A percentile compares a stretch with the other conserved stretches of the same genome.
phyloP scores from a whole-genome alignment of 2,329 filamentous ascomycete genomes.

The Ascochyta viciae-villosae region DNA sequence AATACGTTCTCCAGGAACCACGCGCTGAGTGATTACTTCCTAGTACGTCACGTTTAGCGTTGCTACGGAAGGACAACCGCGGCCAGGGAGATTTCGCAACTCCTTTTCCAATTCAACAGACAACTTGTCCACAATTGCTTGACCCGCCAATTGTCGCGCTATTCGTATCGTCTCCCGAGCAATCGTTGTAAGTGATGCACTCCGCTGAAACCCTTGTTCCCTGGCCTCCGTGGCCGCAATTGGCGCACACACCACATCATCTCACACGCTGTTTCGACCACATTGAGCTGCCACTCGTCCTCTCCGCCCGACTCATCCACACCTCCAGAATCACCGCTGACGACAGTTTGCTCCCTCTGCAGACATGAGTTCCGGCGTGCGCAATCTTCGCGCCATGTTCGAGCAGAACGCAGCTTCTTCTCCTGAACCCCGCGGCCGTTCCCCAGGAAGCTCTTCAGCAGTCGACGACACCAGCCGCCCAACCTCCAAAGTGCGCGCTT shows the following conservation, averaged over 20 bases:
- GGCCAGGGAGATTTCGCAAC: constrained; percentile 5
- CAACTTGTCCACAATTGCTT: constrained; percentile 11
- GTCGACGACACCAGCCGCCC: constrained; percentile 44
- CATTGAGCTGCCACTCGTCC: constrained; percentile 17
- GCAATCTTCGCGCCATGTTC: constrained; percentile 59
- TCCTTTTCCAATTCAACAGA: constrained; percentile 10
- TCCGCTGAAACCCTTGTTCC: constrained; percentile 24
- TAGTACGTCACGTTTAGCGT: constrained; percentile 17
- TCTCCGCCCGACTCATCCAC: constrained; percentile 24
- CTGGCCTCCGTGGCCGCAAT: constrained; percentile 20
- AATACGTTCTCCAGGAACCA: constrained; percentile 4
- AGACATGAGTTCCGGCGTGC: constrained; percentile 59
- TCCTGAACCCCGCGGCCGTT: constrained; percentile 55
- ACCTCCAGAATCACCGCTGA: constrained; percentile 33
- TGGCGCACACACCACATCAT: constrained; percentile 34
- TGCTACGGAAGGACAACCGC: constrained; percentile 4
- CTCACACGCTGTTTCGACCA: constrained; percentile 30
- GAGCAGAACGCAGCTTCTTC: constrained; percentile 49
- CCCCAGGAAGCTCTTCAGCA: constrained; percentile 46
- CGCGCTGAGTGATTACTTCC: constrained; percentile 9
- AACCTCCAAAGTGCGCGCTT: constrained; percentile 55
- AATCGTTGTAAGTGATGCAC: constrained; percentile 31
- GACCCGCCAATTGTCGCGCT: constrained; percentile 11
- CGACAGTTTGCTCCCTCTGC: constrained; percentile 29
- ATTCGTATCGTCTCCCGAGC: constrained; percentile 13